Evolutionary conservation across 1,284 basidiomycete species (phyloP).

Genomic region (Rhodotorula sp.): DNA sequence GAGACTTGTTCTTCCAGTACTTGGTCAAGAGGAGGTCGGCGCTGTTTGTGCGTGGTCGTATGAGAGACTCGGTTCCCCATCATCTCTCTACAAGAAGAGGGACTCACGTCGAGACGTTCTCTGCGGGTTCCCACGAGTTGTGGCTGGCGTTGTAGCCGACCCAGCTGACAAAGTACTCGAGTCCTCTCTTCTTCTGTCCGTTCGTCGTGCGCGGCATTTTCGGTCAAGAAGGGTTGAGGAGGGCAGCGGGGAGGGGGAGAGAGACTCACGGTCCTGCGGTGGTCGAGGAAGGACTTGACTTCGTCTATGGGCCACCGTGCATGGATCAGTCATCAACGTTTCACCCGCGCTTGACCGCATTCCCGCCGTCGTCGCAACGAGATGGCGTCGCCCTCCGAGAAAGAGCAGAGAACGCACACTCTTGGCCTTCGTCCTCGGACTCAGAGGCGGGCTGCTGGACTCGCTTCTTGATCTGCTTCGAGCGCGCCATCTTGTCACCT

Average conservation of each 20-base stretch:
- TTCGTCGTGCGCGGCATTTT: no score
- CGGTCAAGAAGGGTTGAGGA: no score
- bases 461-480: background rate
- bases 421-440: background rate
- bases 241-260: background rate
- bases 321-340: no score
- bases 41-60: background rate
- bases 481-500: background rate
- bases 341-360: no score
- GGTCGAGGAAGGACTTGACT: conserved; percentile 16
- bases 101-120: conserved; percentile 14
- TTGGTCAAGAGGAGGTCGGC: conserved; percentile 5
- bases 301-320: conserved; percentile 1
- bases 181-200: background rate
- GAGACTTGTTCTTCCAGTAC: conserved; percentile 17
- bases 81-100: background rate
- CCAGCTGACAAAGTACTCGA: conserved; percentile 28
- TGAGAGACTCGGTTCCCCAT: background rate
- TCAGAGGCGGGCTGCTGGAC: no score
- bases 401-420: background rate
- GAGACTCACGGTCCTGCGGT: conserved; percentile 15
- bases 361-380: background rate
- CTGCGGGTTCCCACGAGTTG: conserved; percentile 25
- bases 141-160: conserved; percentile 15
- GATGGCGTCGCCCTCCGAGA: background rate